Conservation (phyloP, 176 grass and related monocot genomes). For the Otatea glauca region DNA sequence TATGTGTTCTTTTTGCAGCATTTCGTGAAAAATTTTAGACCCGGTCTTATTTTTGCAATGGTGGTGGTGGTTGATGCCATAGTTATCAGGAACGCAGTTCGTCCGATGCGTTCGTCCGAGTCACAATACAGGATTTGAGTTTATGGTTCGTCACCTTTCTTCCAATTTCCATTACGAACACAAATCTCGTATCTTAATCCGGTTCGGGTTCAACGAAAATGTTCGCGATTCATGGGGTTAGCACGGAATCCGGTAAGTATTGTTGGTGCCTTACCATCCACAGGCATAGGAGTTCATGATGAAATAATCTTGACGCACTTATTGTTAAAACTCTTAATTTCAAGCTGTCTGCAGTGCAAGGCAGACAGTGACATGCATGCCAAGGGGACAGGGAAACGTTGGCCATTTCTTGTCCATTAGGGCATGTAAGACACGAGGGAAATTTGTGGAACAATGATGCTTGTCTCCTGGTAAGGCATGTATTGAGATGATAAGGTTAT, state of each 20-base stretch:
- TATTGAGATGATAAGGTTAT: slow-evolving; percentile 18
- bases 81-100: too few species aligned
- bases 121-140: too few species aligned
- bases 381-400: neutral
- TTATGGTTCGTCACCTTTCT: too few species aligned
- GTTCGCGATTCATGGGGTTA: too few species aligned
- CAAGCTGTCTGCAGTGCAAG: slow-evolving; percentile 36
- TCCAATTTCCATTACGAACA: too few species aligned
- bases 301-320: neutral
- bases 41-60: neutral
- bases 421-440: neutral
- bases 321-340: slow-evolving; percentile 1
- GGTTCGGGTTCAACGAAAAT: too few species aligned
- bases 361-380: slow-evolving; percentile 20
- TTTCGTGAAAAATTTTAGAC: neutral
- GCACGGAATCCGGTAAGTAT: too few species aligned
- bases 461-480: slow-evolving; percentile 39
- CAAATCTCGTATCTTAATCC: too few species aligned
- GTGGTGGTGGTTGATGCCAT: slow-evolving; percentile 25
- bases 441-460: slow-evolving; percentile 32
- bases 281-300: neutral
- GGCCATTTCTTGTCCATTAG: slow-evolving; percentile 27
- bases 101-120: too few species aligned
- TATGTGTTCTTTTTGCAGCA: too few species aligned
- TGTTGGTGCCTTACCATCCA: slow-evolving; percentile 31